Evolutionary conservation across 768 basidiomycete genomes (phyloP).

Genomic region (Artomyces pyxidatus): DNA sequence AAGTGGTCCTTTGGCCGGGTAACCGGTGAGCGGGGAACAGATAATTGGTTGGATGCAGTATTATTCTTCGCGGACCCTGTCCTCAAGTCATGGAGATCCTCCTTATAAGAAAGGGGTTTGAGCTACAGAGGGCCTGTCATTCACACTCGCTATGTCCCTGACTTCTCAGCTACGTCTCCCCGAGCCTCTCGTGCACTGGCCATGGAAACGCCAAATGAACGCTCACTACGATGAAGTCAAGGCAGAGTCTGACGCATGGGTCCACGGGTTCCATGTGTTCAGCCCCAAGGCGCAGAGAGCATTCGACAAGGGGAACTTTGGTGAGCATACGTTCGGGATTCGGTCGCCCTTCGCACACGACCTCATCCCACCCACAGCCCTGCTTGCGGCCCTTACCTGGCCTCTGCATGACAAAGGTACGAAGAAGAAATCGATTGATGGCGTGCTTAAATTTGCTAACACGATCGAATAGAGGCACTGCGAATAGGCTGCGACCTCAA

Average conservation of each 20-base stretch:
- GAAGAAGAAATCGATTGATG: no score
- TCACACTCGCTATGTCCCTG: no score
- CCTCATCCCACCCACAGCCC: slow-evolving; percentile 20
- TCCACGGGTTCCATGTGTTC: slow-evolving; percentile 29
- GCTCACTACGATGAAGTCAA: slow-evolving; percentile 28
- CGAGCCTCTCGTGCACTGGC: slow-evolving; percentile 34
- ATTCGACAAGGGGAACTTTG: slow-evolving; percentile 35
- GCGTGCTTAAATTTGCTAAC: not conserved
- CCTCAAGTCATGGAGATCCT: no score
- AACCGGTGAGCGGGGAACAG: no score
- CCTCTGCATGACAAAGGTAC: slow-evolving; percentile 29
- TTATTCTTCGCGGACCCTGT: no score
- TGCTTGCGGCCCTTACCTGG: slow-evolving; percentile 32
- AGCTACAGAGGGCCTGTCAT: no score
- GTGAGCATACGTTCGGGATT: slow-evolving; percentile 18
- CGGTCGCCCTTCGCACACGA: not conserved
- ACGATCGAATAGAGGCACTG: slow-evolving; percentile 17
- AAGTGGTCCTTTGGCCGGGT: no score
- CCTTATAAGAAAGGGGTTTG: no score
- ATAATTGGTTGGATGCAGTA: no score
- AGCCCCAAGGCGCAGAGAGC: slow-evolving; percentile 27
- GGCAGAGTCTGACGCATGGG: slow-evolving; percentile 31
- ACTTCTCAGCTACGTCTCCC: slow-evolving; percentile 24
- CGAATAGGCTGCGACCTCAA: slow-evolving; percentile 41
- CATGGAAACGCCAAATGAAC: slow-evolving; percentile 35